Evolutionary conservation across 2,329 filamentous ascomycete genomes (phyloP), one percentile per base, ranked within the genome.

Genomic region (Colletotrichum sublineola): DNA sequence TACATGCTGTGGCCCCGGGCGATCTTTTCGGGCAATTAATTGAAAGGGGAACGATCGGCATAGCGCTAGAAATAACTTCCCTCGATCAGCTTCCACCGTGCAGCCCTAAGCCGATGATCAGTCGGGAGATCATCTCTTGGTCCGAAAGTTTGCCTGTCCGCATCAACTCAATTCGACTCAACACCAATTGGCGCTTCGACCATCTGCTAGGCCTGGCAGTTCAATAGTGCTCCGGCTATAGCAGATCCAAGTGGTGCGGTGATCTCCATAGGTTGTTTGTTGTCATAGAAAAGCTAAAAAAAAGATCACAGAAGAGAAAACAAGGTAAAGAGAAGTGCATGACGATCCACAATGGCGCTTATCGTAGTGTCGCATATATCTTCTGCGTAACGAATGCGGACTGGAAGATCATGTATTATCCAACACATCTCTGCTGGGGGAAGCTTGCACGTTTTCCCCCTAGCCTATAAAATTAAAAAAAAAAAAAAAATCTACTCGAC

Each of bases 31-130:
- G 61, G 69, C 58, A 56, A 61, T 69, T 69, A 24, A 24, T 24
- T 50, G 69, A 72, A 69, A 56, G 56, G 62, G 71, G 50, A 62
- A 56, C 55, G 71, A 73, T 73, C 67, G 58, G 71, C 71, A 73
- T 71, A 58, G 44, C n/a, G 61, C 67, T 52, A 62, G 55, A 73
- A 71, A 67, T 73, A 67, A 63, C 44, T 63, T 73, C 29, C 31
- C n/a, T 24, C 46, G 6, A 38, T 61, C 60, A 48, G 70, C 9
- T 67, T 61, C 61, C 60, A 42, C 67, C 5, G 65, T 61, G 46
- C 60, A 36, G 61, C 55, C 67, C 48, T 48, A 31, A 50, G 29
- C 48, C 5, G 14, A 31, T 38, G 66, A 72, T 72, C 60, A 40
- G 24, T 56, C 67, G 71, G 67, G 42, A 71, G 61, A 71, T 67